These are phyloP conservation scores for Mycena filopes DNA, from an alignment of 768 basidiomycete species.

Conservation along the genomic window DNA sequence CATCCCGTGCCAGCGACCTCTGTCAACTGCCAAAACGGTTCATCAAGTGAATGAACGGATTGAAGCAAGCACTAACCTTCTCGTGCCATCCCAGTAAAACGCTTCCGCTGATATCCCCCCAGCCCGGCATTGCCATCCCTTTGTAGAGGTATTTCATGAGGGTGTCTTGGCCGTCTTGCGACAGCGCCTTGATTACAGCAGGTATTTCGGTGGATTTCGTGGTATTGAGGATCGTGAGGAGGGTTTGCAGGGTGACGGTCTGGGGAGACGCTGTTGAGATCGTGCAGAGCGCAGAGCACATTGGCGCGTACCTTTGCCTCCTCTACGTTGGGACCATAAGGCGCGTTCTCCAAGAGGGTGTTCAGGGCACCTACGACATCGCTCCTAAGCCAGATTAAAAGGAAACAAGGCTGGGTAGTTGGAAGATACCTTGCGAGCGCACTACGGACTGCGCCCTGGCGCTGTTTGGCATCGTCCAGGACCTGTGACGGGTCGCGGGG, in stretches of 20 bases:
- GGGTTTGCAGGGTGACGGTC: slow-evolving; percentile 81
- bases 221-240: slow-evolving; percentile 92
- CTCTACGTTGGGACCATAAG: slow-evolving; percentile 89
- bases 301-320: slow-evolving; percentile 82
- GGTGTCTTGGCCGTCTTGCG: slow-evolving; percentile 83
- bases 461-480: slow-evolving; percentile 80
- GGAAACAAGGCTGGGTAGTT: not conserved
- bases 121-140: slow-evolving; percentile 82
- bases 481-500: slow-evolving; percentile 81
- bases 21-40: slow-evolving; percentile 79
- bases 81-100: slow-evolving; percentile 91
- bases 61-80: slow-evolving; percentile 71
- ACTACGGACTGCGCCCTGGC: slow-evolving; percentile 76
- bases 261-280: slow-evolving; percentile 43
- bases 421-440: slow-evolving; percentile 76
- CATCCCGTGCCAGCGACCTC: slow-evolving; percentile 95
- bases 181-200: slow-evolving; percentile 74
- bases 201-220: slow-evolving; percentile 92
- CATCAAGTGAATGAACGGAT: no score
- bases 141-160: slow-evolving; percentile 99
- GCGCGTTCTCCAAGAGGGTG: slow-evolving; percentile 78
- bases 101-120: slow-evolving; percentile 69
- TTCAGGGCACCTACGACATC: slow-evolving; percentile 81
- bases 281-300: not conserved
- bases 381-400: slow-evolving; percentile 57